These are phyloP conservation scores for Nemophila menziesii DNA, from an alignment of 257 asterid genomes.

Conservation along the genomic window DNA sequence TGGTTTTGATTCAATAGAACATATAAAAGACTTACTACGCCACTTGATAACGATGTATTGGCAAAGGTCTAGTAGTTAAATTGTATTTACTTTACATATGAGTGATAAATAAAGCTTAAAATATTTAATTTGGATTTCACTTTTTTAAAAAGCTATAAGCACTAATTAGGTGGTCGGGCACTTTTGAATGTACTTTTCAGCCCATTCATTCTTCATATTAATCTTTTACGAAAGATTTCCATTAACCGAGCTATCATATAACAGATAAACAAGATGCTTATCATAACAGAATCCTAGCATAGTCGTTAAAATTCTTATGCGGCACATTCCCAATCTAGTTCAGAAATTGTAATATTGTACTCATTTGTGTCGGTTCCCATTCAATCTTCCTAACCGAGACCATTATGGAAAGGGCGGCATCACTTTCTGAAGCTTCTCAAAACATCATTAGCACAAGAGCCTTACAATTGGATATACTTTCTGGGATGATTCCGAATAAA, in stretches of 20 bases:
- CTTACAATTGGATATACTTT: constrained; percentile 51
- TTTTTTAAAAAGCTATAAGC: too few relatives aligned
- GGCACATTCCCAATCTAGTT: constrained; percentile 54
- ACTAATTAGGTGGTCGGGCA: too few relatives aligned
- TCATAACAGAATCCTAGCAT: constrained; percentile 68
- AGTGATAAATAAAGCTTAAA: too few relatives aligned
- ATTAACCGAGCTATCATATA: constrained; percentile 64
- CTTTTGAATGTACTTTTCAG: constrained; percentile 46
- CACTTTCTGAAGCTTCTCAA: constrained; percentile 46
- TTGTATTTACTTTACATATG: too few relatives aligned
- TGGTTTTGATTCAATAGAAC: too few relatives aligned
- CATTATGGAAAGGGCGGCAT: constrained; percentile 27
- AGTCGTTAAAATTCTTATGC: constrained; percentile 68
- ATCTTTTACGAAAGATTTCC: constrained; percentile 58
- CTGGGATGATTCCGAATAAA: constrained; percentile 51
- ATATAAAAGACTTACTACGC: too few relatives aligned
- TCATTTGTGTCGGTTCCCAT: constrained; percentile 46
- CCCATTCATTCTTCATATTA: constrained; percentile 48
- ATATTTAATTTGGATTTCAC: too few relatives aligned
- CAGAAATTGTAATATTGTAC: constrained; percentile 24
- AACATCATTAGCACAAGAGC: constrained; percentile 60
- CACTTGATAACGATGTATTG: too few relatives aligned
- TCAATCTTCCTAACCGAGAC: constrained; percentile 70
- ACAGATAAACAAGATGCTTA: constrained; percentile 48
- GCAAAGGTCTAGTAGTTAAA: too few relatives aligned